Evolutionary conservation across 148 eudicot species (phyloP), one percentile per base, ranked within the genome.

Genomic region (Chenopodium album): DNA sequence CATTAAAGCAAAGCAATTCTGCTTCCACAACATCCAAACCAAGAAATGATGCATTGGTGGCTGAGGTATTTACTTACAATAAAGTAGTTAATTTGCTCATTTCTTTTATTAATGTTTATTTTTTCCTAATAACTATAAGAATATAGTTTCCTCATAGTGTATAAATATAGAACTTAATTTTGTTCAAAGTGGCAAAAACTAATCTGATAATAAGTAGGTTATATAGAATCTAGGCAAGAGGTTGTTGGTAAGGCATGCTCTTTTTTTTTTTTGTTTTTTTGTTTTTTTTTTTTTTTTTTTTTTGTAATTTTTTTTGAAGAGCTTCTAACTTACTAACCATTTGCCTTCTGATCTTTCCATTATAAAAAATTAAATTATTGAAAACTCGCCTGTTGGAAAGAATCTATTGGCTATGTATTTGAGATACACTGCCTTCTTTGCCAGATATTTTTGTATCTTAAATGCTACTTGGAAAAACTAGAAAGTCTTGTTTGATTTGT

Each of bases 21-120:
- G 79, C 87, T 63, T 76, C 88, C 56, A 71, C 94, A 62, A 83
- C 85, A 73, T 66, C 85, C 80, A 94, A 88, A 86, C 94, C 98
- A 23, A 87, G 84, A 54, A 91, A 86, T 87, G 97, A 94, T 78
- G 88, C 92, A 70, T 85, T 96, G 79, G 28, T 89, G 84, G 90
- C 92, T 68, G 94, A 96, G 98, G 99, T 96, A 81, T 80, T 66
- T 70, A 14, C 82, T 71, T 83, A 9, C 50, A 8, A 41, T 4
- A 0, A 9, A 6, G 62, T 17, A 17, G 60, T 54, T 54, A 56
- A 59, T 76, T 50, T 77, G 34, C 63, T 73, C 31, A 29, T 46
- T 76, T 28, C 22, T 46, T 72, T 64, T 17, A 3, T 50, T 67
- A 29, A 54, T 17, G 54, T 72, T 46, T 5, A 59, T 4, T 22